Evolutionary conservation across 2,329 filamentous ascomycete genomes (phyloP).

Genomic region (Nakataea oryzae): DNA sequence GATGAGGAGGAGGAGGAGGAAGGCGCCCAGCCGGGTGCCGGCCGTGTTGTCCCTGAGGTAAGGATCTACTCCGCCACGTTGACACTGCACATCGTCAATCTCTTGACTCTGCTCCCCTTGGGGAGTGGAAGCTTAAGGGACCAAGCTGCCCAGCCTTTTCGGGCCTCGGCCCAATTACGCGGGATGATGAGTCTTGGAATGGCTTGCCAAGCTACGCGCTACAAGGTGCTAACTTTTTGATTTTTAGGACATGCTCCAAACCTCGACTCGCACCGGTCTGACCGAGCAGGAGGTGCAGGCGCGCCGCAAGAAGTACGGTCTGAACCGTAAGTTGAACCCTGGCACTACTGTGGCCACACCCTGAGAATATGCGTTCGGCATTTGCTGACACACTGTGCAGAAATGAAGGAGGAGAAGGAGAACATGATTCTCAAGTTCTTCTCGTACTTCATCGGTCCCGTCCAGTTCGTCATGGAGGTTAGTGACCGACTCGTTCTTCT

Average conservation of each 20-base stretch:
- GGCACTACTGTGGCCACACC: too few relatives aligned
- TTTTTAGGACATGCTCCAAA: slow-evolving; percentile 48
- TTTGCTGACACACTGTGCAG: slow-evolving; percentile 6
- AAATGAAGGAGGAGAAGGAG: slow-evolving; percentile 65
- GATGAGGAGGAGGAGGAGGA: slow-evolving; percentile 47
- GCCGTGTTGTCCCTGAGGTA: slow-evolving; percentile 52
- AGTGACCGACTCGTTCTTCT: slow-evolving; percentile 14
- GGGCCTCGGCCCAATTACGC: not conserved
- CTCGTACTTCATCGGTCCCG: slow-evolving; percentile 76
- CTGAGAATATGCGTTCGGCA: not conserved
- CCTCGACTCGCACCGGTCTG: slow-evolving; percentile 56
- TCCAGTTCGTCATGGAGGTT: slow-evolving; percentile 91
- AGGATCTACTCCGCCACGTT: slow-evolving; percentile 25
- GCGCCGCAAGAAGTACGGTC: slow-evolving; percentile 62
- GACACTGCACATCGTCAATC: not conserved
- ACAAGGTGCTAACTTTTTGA: not conserved
- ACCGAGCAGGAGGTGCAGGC: slow-evolving; percentile 57
- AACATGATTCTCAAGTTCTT: slow-evolving; percentile 76
- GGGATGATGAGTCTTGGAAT: not conserved
- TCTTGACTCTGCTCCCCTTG: slow-evolving; percentile 4
- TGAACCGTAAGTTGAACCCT: slow-evolving; percentile 47
- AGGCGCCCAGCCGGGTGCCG: slow-evolving; percentile 32
- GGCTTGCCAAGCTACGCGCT: slow-evolving; percentile 10
- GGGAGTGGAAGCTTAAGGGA: not conserved
- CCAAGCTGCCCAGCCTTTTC: not conserved